A percentile compares a stretch with the other conserved stretches of the same genome.
These are phyloP conservation scores for Athelia psychrophila DNA, from an alignment of 1,284 basidiomycete genomes.

Conservation along the genomic window DNA sequence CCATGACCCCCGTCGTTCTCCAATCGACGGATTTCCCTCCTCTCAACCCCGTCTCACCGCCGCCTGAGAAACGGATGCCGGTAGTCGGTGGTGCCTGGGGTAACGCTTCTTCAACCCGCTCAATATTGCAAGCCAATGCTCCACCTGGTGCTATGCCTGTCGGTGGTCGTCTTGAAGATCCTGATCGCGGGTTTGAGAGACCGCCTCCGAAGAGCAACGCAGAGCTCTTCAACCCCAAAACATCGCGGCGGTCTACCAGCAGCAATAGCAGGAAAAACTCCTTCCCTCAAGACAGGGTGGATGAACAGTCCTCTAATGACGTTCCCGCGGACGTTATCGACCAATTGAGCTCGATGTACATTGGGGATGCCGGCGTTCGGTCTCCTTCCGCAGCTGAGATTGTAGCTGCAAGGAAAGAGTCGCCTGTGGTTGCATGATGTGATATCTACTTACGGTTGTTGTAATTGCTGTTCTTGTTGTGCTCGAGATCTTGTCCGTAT, in stretches of 20 bases:
- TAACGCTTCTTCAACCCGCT: slow-evolving; percentile 50
- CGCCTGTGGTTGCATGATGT: not conserved
- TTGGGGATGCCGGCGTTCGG: slow-evolving; percentile 20
- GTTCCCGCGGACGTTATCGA: slow-evolving; percentile 29
- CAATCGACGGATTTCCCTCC: slow-evolving; percentile 74
- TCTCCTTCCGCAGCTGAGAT: not conserved
- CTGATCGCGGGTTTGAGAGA: slow-evolving; percentile 47
- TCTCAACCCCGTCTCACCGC: slow-evolving; percentile 39
- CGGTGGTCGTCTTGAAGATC: slow-evolving; percentile 35
- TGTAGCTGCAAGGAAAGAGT: not conserved
- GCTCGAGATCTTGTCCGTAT: slow-evolving; percentile 21
- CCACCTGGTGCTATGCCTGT: slow-evolving; percentile 31
- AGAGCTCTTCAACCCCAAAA: slow-evolving; percentile 58
- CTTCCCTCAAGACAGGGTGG: slow-evolving; percentile 19
- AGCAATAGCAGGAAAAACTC: slow-evolving; percentile 7
- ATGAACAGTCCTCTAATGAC: slow-evolving; percentile 23
- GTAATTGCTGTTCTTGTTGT: slow-evolving; percentile 10
- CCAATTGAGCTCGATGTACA: slow-evolving; percentile 30
- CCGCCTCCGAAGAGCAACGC: slow-evolving; percentile 43
- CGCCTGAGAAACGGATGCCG: slow-evolving; percentile 47
- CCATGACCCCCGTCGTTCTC: slow-evolving; percentile 37
- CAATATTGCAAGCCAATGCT: slow-evolving; percentile 39
- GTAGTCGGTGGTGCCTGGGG: slow-evolving; percentile 64
- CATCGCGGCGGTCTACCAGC: slow-evolving; percentile 12
- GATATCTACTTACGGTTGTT: not conserved